Conservation (phyloP, 139 green algal species). For the Chlorokybus atmophyticus region DNA sequence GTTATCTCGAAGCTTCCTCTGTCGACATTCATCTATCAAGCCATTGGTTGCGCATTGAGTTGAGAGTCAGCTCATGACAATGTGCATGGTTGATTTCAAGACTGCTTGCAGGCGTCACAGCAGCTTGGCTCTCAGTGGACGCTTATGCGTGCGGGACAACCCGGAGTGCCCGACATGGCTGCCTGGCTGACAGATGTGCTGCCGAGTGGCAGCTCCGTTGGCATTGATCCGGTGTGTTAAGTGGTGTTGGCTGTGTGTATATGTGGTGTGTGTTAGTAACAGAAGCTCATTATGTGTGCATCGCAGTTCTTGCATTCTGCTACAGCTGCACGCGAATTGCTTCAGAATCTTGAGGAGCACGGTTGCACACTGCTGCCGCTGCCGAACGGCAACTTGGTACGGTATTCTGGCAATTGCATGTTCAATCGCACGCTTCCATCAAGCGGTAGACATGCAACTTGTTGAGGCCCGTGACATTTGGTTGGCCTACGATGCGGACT, state of each 20-base stretch:
- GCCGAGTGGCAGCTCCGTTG: slow-evolving; percentile 16
- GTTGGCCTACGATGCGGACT: too few relatives aligned
- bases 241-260: too few relatives aligned
- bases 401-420: too few relatives aligned
- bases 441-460: too few relatives aligned
- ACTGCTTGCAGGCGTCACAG: slow-evolving; percentile 27
- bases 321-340: slow-evolving; percentile 8
- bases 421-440: too few relatives aligned
- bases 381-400: slow-evolving; percentile 11
- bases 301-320: slow-evolving; percentile 6
- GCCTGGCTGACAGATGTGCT: slow-evolving; percentile 31
- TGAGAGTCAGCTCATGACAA: too few relatives aligned
- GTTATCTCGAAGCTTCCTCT: neutral
- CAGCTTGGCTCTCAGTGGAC: slow-evolving; percentile 23
- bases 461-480: too few relatives aligned
- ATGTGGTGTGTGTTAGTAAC: too few relatives aligned
- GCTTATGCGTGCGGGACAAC: slow-evolving; percentile 26
- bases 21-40: too few relatives aligned
- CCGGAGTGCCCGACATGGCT: slow-evolving; percentile 14
- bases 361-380: neutral
- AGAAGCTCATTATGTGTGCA: too few relatives aligned
- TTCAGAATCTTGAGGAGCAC: neutral
- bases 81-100: too few relatives aligned
- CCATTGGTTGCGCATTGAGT: too few relatives aligned
- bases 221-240: slow-evolving; percentile 26